Evolutionary conservation across 1,139 yeast genomes (phyloP).

Genomic region (Nakaseomyces nivariensis): DNA sequence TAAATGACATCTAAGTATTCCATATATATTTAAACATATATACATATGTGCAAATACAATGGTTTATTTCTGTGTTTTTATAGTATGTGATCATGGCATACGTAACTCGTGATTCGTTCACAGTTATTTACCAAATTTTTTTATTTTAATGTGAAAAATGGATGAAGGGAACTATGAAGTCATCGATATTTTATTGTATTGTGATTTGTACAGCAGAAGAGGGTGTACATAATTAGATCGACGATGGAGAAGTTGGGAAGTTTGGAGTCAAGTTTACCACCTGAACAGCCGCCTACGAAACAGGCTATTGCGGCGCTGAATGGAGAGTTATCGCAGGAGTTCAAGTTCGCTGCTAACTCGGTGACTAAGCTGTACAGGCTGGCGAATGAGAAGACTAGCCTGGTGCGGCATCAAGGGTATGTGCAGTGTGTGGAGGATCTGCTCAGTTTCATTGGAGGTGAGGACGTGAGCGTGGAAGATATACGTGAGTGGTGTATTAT

Average conservation of each 20-base stretch:
- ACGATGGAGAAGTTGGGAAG: constrained; percentile 18
- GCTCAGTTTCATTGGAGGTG: constrained; percentile 9
- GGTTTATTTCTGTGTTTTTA: too few relatives aligned
- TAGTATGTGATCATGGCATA: too few relatives aligned
- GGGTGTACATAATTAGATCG: too few relatives aligned
- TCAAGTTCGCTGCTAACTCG: constrained; percentile 26
- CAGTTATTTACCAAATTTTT: too few relatives aligned
- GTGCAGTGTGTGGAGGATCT: constrained; percentile 21
- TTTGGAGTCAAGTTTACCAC: constrained; percentile 22
- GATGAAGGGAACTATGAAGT: too few relatives aligned
- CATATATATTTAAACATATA: too few relatives aligned
- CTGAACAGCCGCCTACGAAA: constrained; percentile 24
- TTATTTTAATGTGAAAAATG: too few relatives aligned
- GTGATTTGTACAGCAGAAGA: too few relatives aligned
- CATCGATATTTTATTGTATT: too few relatives aligned
- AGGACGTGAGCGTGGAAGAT: constrained; percentile 11
- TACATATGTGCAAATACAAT: too few relatives aligned
- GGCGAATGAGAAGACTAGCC: constrained; percentile 22
- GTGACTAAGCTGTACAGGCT: constrained; percentile 23
- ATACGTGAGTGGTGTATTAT: constrained; percentile 17
- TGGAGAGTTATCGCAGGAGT: constrained; percentile 22
- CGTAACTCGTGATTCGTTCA: too few relatives aligned
- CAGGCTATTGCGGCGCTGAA: constrained; percentile 19
- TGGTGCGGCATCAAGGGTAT: constrained; percentile 22
- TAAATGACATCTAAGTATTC: too few relatives aligned